Evolutionary conservation across 345 rosid species (phyloP), one percentile per base, ranked within the genome.

Genomic region (Eucalyptus curtisii): DNA sequence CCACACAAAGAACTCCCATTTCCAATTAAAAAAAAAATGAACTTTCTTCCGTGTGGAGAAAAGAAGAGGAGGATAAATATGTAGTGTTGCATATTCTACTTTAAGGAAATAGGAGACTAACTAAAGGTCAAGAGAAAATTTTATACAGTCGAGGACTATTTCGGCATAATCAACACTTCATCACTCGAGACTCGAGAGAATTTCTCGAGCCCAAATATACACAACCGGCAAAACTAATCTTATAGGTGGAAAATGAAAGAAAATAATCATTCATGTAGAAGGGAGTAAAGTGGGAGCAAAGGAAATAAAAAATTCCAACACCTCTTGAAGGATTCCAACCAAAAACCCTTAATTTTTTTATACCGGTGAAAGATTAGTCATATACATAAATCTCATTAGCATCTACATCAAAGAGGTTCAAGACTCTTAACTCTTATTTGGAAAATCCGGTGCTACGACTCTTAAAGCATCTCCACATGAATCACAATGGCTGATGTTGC

Each of bases 81-180:
- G 79, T 8, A 68, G 79, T 68, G 42, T 16, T 19, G 42, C 42
- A 68, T 31, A 27, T 61, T 61, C 68, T 61, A 15, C 10, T 61
- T n/a, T 64, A 1, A 64, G 9, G 81, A 10, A 33, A 33, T 33
- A 5, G 80, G 13, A 68, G 25, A 22, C 27, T 76, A 40, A 76
- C 47, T 37, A 11, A 3, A 37, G 82, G 47, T 24, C 45, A 76
- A 76, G 82, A 40, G 25, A 37, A 37, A 37, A 76, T 76, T 20
- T 7, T 40, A 5, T 76, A 37, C 8, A 0, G 8, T 22, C 3
- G 2, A 0, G 6, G 45, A 71, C 14, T 19, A 7, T 71, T 33
- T 40, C 3, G 5, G 1, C 45, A 71, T 45, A 10, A 37, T 6
- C 80, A 33, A 0, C 44, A 68, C 13, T 68, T 33, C 44, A 68